phyloP scores from a whole-genome alignment of 1,139 yeast genomes.

The Lodderomyces theae region DNA sequence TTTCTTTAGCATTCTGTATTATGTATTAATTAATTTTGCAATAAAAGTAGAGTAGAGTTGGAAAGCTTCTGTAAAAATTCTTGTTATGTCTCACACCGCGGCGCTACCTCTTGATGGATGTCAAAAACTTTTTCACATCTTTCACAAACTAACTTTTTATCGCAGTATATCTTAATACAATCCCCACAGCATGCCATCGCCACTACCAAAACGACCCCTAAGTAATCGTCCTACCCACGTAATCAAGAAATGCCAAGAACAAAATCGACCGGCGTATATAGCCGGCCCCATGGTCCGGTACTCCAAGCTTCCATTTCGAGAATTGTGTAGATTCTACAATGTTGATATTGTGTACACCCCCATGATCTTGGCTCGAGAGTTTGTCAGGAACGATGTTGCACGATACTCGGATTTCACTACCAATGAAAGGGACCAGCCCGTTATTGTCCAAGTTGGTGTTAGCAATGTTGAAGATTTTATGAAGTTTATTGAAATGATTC shows the following conservation, averaged over 20 bases:
- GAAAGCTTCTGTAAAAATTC: too few relatives aligned
- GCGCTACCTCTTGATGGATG: not conserved
- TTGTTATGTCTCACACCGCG: too few relatives aligned
- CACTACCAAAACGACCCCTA: slow-evolving; percentile 1
- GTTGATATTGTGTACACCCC: slow-evolving; percentile 91
- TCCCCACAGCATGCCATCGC: slow-evolving; percentile 3
- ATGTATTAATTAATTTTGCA: slow-evolving; percentile 1
- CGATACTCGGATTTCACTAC: slow-evolving; percentile 84
- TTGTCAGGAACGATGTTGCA: slow-evolving; percentile 81
- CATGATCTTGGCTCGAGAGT: slow-evolving; percentile 93
- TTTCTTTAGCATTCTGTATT: slow-evolving; percentile 1
- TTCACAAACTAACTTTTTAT: too few relatives aligned
- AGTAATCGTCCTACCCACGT: slow-evolving; percentile 1
- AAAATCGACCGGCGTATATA: slow-evolving; percentile 25
- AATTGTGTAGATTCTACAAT: slow-evolving; percentile 67
- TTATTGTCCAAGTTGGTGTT: slow-evolving; percentile 89
- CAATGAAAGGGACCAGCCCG: slow-evolving; percentile 61
- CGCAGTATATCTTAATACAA: too few relatives aligned
- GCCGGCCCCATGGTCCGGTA: slow-evolving; percentile 99
- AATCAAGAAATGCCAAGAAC: slow-evolving; percentile 1
- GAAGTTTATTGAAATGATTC: slow-evolving; percentile 84
- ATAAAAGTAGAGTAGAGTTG: too few relatives aligned
- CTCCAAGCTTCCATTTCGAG: slow-evolving; percentile 89
- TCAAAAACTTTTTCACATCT: not conserved
- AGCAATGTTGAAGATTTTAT: slow-evolving; percentile 82